Conservation (phyloP, 2,329 filamentous ascomycete genomes). For the Pyrenochaeta sp. region DNA sequence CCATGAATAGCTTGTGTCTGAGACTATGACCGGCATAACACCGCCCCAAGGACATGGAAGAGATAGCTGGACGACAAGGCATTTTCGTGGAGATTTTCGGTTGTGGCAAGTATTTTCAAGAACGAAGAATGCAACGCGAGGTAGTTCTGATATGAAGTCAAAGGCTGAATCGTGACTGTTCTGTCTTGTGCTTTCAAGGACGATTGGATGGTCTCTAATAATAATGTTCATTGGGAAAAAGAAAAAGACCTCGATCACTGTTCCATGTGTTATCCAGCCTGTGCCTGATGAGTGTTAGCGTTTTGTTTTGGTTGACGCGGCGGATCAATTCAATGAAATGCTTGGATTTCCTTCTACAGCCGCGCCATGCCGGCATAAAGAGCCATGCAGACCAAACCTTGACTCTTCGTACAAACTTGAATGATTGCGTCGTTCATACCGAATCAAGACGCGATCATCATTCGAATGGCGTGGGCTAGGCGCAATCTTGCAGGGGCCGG, state of each 20-base stretch:
- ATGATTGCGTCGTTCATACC: too few relatives aligned
- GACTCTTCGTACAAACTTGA: too few relatives aligned
- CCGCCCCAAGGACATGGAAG: slow-evolving; percentile 79
- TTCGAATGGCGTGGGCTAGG: neutral
- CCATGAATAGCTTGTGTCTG: slow-evolving; percentile 72
- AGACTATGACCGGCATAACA: slow-evolving; percentile 73
- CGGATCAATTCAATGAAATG: slow-evolving; percentile 8
- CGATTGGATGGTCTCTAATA: neutral
- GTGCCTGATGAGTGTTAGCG: neutral
- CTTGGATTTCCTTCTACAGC: slow-evolving; percentile 4
- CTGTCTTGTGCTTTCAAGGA: neutral
- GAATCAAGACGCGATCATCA: slow-evolving; percentile 8
- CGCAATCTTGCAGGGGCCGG: slow-evolving; percentile 8
- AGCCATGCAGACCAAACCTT: neutral
- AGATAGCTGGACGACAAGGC: slow-evolving; percentile 71
- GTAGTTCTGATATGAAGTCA: too few relatives aligned
- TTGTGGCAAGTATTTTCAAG: neutral
- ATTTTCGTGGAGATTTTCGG: slow-evolving; percentile 38
- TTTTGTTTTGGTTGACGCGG: neutral
- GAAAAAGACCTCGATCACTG: neutral
- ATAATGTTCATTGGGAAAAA: neutral
- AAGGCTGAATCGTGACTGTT: neutral
- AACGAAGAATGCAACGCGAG: neutral
- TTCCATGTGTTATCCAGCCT: neutral
- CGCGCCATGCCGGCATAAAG: slow-evolving; percentile 11